phyloP scores from a whole-genome alignment of 2,329 filamentous ascomycete species.

The Akanthomyces uredinophilus region DNA sequence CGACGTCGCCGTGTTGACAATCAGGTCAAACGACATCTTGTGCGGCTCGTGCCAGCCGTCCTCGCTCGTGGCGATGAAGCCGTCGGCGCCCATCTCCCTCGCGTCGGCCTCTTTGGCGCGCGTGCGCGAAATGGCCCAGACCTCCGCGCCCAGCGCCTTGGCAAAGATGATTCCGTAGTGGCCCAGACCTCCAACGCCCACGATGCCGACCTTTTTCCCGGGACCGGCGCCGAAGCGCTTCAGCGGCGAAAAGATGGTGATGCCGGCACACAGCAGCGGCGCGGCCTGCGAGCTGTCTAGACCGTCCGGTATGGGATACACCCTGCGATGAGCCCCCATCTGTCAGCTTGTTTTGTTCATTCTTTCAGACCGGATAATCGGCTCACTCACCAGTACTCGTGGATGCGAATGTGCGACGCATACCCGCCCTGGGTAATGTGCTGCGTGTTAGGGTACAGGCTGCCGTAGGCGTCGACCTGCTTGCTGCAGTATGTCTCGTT shows the following conservation, averaged over 20 bases:
- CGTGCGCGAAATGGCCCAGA: constrained; percentile 56
- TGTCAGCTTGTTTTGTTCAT: neutral
- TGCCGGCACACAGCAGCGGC: constrained; percentile 79
- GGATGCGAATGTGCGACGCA: constrained; percentile 60
- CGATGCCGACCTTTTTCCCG: constrained; percentile 72
- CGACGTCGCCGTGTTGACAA: constrained; percentile 68
- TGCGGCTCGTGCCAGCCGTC: constrained; percentile 53
- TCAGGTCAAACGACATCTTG: constrained; percentile 65
- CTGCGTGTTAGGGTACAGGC: constrained; percentile 50
- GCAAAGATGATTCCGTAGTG: constrained; percentile 68
- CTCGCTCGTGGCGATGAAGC: constrained; percentile 54
- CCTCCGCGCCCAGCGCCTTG: constrained; percentile 59
- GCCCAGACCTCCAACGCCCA: constrained; percentile 67
- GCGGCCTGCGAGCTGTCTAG: constrained; percentile 60
- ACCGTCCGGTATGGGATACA: constrained; percentile 69
- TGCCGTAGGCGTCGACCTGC: constrained; percentile 56
- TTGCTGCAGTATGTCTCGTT: constrained; percentile 66
- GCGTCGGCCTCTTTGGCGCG: constrained; percentile 58
- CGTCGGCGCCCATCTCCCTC: constrained; percentile 53
- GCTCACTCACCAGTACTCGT: constrained; percentile 69
- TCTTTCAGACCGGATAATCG: neutral
- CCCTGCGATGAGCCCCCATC: constrained; percentile 34
- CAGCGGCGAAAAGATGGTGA: constrained; percentile 75
- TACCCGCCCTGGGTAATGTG: constrained; percentile 56
- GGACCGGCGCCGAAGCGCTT: constrained; percentile 70